These are phyloP conservation scores for Helianthus annuus DNA, from an alignment of 129 eudicot species.

Conservation along the genomic window DNA sequence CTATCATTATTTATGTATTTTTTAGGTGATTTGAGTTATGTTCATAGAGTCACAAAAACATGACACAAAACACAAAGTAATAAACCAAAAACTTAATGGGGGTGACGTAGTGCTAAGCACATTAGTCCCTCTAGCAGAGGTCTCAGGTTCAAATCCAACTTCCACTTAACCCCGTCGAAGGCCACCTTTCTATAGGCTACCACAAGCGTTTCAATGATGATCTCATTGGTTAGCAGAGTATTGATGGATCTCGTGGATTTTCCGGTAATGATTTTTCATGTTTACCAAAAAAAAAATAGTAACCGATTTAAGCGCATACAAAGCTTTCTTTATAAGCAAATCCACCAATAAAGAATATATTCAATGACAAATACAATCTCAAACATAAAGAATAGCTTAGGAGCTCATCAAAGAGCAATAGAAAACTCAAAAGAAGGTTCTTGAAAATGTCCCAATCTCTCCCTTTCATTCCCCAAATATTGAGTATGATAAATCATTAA, in stretches of 20 bases:
- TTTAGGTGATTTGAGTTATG: background rate
- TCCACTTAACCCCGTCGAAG: too few relatives aligned
- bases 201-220: too few relatives aligned
- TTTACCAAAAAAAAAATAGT: background rate
- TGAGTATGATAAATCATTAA: slow-evolving; percentile 34
- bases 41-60: background rate
- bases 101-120: too few relatives aligned
- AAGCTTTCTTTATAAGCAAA: slow-evolving; percentile 27
- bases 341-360: slow-evolving; percentile 21
- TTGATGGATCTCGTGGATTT: too few relatives aligned
- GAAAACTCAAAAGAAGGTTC: slow-evolving; percentile 38
- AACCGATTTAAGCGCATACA: slow-evolving; percentile 21
- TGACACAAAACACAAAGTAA: background rate
- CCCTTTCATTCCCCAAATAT: slow-evolving; percentile 36
- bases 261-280: too few relatives aligned
- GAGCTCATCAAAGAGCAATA: slow-evolving; percentile 27
- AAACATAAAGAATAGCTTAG: slow-evolving; percentile 26
- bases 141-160: too few relatives aligned
- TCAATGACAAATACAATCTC: slow-evolving; percentile 35
- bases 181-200: too few relatives aligned
- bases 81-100: background rate
- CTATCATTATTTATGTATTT: too few relatives aligned
- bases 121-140: too few relatives aligned
- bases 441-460: slow-evolving; percentile 38
- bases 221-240: too few relatives aligned